These are phyloP conservation scores for Backusella westeae DNA, from an alignment of 192 early-diverging fungal species.

Conservation along the genomic window DNA sequence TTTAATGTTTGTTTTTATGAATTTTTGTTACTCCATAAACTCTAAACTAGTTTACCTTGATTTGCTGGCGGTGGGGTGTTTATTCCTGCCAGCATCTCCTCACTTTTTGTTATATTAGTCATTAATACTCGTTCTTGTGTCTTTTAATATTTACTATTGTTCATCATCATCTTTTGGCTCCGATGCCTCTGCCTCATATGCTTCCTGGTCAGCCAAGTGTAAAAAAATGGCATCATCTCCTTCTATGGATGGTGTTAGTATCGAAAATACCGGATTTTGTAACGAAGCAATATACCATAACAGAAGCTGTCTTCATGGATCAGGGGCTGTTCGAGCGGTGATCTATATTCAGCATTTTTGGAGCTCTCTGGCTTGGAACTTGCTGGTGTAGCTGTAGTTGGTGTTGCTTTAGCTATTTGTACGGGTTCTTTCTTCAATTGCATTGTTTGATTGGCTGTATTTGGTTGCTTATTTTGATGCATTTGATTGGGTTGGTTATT, in stretches of 20 bases:
- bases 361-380: neutral
- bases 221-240: conserved; percentile 1
- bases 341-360: neutral
- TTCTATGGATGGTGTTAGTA: neutral
- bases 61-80: neutral
- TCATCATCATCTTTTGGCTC: neutral
- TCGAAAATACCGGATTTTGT: neutral
- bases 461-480: neutral
- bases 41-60: neutral
- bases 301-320: conserved; percentile 14
- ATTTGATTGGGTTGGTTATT: neutral
- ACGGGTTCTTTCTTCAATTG: no score
- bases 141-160: neutral
- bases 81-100: neutral
- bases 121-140: neutral
- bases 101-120: neutral
- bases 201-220: conserved; percentile 4
- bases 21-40: conserved; percentile 8
- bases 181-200: neutral
- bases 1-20: neutral
- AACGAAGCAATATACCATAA: conserved; percentile 2
- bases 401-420: neutral
- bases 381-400: neutral
- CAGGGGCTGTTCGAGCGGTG: neutral
- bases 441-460: neutral